Base-by-base conservation (phyloP, 2,329 filamentous ascomycete genomes). In the Fusarium lyarnte region DNA sequence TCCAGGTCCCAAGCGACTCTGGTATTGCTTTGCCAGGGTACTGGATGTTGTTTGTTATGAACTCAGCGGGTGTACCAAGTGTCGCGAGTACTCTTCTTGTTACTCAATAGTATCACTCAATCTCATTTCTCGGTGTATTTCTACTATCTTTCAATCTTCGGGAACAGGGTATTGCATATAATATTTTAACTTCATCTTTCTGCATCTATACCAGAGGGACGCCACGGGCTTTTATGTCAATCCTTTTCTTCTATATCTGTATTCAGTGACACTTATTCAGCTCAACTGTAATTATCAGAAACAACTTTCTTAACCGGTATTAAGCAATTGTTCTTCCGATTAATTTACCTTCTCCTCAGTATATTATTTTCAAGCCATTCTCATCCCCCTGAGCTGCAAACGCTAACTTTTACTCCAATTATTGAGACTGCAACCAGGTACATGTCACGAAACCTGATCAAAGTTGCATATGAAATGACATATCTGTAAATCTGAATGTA, bases 11-110 rank as follows among this genome's bases (percentile, higher is more conserved):
- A 21, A n/a, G 19, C 6, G 72, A 73, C 12, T 25, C 72, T 13
- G 72, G 72, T 1, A 46, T 74, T 21, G 59, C 51, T 33, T n/a
- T 73, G 11, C 72, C 72, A 6, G 72, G 72, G 1, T 73, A 70
- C 33, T 74, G 65, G 72, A 73, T 74, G 69, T 39, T 74, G 3
- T 74, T 74, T 21, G 72, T 68, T 1, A 42, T 74, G 8, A 64
- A 70, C 46, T 49, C 52, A n/a, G 65, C 33, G 5, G 72, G 72
- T 7, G 72, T 74, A 0, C 72, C 72, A 12, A 73, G 69, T 38
- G 38, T 74, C 11, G 69, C 72, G 3, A 36, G 38, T 5, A 67
- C 64, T 39, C 49, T 53, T 53, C 33, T 53, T 10, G 10, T 53
- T 27, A 39, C 49, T 5, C 23, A 39, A 33, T 53, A 29, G 14